These are phyloP conservation scores for Amphirosellinia nigrospora DNA, from an alignment of 495 filamentous ascomycete species.

Conservation along the genomic window DNA sequence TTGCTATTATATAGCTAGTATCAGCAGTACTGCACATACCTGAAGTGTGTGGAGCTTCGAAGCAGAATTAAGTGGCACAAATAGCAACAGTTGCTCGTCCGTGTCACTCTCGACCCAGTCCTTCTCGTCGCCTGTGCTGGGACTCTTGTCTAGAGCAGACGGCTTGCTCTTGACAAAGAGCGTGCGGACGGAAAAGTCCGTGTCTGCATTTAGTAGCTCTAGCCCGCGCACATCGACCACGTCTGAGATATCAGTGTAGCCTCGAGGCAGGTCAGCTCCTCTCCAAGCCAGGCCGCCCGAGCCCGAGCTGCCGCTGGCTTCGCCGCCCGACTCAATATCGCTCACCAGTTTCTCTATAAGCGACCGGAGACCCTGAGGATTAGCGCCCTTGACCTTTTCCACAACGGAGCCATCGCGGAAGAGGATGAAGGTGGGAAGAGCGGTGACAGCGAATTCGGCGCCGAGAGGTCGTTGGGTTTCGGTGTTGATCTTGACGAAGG, in stretches of 20 bases:
- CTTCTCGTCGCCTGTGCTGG: conserved; percentile 55
- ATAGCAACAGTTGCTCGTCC: conserved; percentile 97
- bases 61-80: conserved; percentile 85
- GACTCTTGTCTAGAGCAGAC: conserved; percentile 65
- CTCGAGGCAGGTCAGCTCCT: conserved; percentile 74
- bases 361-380: conserved; percentile 69
- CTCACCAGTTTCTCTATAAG: conserved; percentile 74
- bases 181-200: conserved; percentile 69
- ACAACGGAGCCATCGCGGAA: conserved; percentile 74
- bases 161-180: conserved; percentile 77
- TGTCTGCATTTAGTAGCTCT: conserved; percentile 83
- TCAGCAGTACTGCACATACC: conserved; percentile 39
- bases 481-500: conserved; percentile 86
- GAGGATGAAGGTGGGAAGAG: conserved; percentile 86
- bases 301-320: conserved; percentile 52
- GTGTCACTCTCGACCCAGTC: conserved; percentile 99
- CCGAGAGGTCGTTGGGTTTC: conserved; percentile 78
- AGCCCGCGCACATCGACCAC: conserved; percentile 78
- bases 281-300: conserved; percentile 63
- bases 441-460: conserved; percentile 71
- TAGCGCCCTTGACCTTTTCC: conserved; percentile 74
- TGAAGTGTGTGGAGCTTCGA: conserved; percentile 88
- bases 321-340: conserved; percentile 64
- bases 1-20: conserved; percentile 21
- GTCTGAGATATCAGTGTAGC: conserved; percentile 83